Conservation (phyloP, 441 rosid genomes). For the Euphorbia schlechtendalii region DNA sequence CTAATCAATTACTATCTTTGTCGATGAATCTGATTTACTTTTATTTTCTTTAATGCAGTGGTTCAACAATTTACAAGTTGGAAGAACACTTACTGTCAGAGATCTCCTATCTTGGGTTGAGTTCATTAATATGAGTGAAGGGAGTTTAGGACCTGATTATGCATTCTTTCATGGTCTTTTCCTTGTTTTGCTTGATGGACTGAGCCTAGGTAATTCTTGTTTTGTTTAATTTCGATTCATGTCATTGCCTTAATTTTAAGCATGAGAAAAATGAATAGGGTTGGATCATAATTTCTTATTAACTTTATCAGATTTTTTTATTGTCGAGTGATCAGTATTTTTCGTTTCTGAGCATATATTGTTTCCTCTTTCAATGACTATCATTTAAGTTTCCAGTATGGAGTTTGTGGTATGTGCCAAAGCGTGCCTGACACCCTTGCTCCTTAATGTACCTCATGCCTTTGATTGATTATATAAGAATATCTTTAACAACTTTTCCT, state of each 20-base stretch:
- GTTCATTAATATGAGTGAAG: slow-evolving; percentile 52
- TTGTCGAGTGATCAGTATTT: background rate
- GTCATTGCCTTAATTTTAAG: slow-evolving; percentile 1
- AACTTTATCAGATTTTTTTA: background rate
- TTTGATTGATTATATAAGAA: too few species aligned
- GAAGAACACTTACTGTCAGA: slow-evolving; percentile 85
- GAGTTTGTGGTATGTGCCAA: background rate
- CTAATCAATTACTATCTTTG: background rate
- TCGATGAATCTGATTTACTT: slow-evolving; percentile 18
- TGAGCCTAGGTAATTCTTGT: slow-evolving; percentile 62
- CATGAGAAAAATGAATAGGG: background rate
- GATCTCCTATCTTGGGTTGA: slow-evolving; percentile 94
- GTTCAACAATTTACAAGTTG: slow-evolving; percentile 76
- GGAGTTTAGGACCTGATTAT: slow-evolving; percentile 50
- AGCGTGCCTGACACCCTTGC: too few species aligned
- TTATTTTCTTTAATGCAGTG: slow-evolving; percentile 47
- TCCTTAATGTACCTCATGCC: too few species aligned
- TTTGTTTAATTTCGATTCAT: background rate
- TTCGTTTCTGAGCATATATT: background rate
- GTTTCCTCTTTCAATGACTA: background rate
- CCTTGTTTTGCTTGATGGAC: slow-evolving; percentile 94
- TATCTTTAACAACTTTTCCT: background rate
- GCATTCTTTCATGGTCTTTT: slow-evolving; percentile 88
- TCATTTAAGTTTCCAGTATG: background rate
- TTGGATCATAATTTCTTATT: background rate